Conservation (phyloP, 2,329 filamentous ascomycete species). For the Metarhizium humberi region DNA sequence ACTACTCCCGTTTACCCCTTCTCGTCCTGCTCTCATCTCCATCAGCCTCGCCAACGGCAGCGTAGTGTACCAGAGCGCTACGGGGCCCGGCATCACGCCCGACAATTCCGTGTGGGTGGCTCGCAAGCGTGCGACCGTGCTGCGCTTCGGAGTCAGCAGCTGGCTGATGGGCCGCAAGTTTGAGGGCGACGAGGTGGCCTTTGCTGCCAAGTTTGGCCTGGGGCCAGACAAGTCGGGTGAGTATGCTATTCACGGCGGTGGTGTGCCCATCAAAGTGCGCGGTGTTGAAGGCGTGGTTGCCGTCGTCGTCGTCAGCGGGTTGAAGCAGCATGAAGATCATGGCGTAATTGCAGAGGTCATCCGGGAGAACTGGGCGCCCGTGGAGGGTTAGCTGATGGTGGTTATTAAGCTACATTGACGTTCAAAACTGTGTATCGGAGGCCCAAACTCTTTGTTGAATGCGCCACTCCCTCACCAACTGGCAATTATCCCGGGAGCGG, state of each 20-base stretch:
- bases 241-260: constrained; percentile 74
- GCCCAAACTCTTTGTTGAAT: too few species aligned
- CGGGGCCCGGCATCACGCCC: constrained; percentile 55
- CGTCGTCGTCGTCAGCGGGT: constrained; percentile 65
- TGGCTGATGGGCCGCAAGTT: constrained; percentile 67
- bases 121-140: constrained; percentile 62
- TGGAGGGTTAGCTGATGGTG: constrained; percentile 5
- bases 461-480: too few species aligned
- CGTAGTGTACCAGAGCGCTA: constrained; percentile 60
- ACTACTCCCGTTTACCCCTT: constrained; percentile 39
- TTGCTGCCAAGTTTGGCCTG: constrained; percentile 57
- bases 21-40: constrained; percentile 46
- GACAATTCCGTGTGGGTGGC: constrained; percentile 65
- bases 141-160: constrained; percentile 60
- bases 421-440: too few species aligned
- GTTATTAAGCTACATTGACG: too few species aligned
- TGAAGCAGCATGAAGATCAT: constrained; percentile 72
- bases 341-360: constrained; percentile 64
- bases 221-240: constrained; percentile 41
- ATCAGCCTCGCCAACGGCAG: constrained; percentile 50
- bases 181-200: constrained; percentile 51
- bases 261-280: constrained; percentile 59
- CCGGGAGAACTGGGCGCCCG: constrained; percentile 34
- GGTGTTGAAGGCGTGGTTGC: constrained; percentile 70
- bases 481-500: too few species aligned